These are phyloP conservation scores for Vitis rotundifolia DNA, from an alignment of 164 flowering plant genomes.

Conservation along the genomic window DNA sequence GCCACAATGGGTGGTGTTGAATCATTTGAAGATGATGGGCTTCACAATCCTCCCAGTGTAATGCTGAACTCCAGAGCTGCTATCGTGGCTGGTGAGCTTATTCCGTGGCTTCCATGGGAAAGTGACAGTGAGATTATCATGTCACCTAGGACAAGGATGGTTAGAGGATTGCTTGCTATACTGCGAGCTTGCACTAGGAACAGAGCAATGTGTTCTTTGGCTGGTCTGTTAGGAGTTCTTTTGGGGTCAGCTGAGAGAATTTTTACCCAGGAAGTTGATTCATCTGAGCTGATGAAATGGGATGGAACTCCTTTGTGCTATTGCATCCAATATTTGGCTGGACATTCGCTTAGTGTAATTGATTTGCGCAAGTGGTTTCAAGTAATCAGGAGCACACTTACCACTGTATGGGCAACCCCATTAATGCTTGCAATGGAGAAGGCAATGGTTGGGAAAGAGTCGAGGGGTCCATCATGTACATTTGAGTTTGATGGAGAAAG, in stretches of 20 bases:
- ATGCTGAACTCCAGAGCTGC: conserved; percentile 99
- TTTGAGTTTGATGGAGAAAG: conserved; percentile 99
- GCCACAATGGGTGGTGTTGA: conserved; percentile 99
- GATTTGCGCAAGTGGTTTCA: conserved; percentile 86
- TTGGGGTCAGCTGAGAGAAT: conserved; percentile 72
- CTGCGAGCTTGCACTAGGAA: conserved; percentile 92
- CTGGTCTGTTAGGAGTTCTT: conserved; percentile 81
- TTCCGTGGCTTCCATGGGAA: conserved; percentile 82
- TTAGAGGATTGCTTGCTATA: conserved; percentile 84
- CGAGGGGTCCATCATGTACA: conserved; percentile 84
- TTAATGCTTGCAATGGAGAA: conserved; percentile 84
- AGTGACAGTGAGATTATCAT: conserved; percentile 61
- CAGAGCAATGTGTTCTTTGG: conserved; percentile 89
- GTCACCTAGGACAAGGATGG: conserved; percentile 97
- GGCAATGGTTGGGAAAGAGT: conserved; percentile 85
- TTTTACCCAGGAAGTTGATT: conserved; percentile 51
- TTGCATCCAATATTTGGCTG: conserved; percentile 87
- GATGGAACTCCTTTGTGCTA: conserved; percentile 79
- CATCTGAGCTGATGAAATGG: conserved; percentile 52
- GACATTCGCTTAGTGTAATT: conserved; percentile 78
- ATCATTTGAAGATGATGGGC: conserved; percentile 86
- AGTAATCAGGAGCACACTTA: conserved; percentile 61
- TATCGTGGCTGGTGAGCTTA: conserved; percentile 80
- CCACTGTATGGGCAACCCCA: conserved; percentile 68
- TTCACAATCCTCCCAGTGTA: conserved; percentile 90